Percentiles rank a stretch among this genome's conserved stretches.
Evolutionary conservation across 2,329 filamentous ascomycete species (phyloP).

Genomic region (Monilinia aucupariae): DNA sequence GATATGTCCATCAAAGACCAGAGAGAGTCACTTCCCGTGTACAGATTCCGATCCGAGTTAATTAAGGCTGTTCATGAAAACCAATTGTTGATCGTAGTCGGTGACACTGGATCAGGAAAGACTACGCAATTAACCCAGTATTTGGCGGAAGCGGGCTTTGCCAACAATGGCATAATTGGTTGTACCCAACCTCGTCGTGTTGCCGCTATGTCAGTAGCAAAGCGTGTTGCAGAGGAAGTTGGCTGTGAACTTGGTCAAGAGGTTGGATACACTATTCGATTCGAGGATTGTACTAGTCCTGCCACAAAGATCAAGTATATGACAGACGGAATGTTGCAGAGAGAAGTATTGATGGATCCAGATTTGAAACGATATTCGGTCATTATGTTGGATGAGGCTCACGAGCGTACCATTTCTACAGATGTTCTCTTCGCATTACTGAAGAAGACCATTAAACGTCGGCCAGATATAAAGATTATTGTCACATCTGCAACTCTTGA

Average conservation of each 20-base stretch:
- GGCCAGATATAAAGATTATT: slow-evolving; percentile 87
- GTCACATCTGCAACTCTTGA: slow-evolving; percentile 95
- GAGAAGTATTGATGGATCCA: slow-evolving; percentile 89
- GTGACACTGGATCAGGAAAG: slow-evolving; percentile 95
- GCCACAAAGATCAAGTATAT: slow-evolving; percentile 97
- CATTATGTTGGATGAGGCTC: slow-evolving; percentile 97
- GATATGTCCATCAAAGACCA: slow-evolving; percentile 93
- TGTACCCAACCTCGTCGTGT: slow-evolving; percentile 97
- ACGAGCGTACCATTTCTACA: slow-evolving; percentile 93
- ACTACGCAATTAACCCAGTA: slow-evolving; percentile 96
- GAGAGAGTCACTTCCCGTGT: slow-evolving; percentile 83
- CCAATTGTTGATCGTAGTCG: slow-evolving; percentile 91
- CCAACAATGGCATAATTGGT: slow-evolving; percentile 81
- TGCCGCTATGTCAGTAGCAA: slow-evolving; percentile 94
- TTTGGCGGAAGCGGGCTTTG: slow-evolving; percentile 85
- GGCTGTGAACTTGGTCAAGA: slow-evolving; percentile 86
- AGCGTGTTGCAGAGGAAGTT: slow-evolving; percentile 93
- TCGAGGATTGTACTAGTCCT: slow-evolving; percentile 86
- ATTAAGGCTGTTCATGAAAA: slow-evolving; percentile 83
- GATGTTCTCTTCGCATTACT: slow-evolving; percentile 91
- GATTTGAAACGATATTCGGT: slow-evolving; percentile 86
- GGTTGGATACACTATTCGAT: slow-evolving; percentile 95
- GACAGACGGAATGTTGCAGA: slow-evolving; percentile 97
- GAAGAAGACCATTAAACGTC: slow-evolving; percentile 83
- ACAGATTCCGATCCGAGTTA: slow-evolving; percentile 77